phyloP scores from a whole-genome alignment of 2,329 filamentous ascomycete genomes.

The Annulohypoxylon truncatum region DNA sequence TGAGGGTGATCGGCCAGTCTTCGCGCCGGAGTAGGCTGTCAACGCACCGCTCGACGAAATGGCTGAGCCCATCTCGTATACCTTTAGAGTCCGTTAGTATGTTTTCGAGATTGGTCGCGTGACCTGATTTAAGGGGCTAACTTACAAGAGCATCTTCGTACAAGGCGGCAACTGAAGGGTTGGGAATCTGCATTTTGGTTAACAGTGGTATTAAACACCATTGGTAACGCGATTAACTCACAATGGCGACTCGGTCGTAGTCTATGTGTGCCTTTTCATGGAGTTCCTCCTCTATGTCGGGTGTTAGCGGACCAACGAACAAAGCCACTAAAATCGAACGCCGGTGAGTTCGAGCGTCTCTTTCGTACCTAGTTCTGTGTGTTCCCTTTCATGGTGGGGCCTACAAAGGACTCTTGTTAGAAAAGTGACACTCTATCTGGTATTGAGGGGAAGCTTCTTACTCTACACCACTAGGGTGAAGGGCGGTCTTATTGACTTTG shows the following conservation, averaged over 20 bases:
- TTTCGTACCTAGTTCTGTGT: constrained; percentile 86
- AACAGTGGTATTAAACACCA: constrained; percentile 27
- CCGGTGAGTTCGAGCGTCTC: constrained; percentile 1
- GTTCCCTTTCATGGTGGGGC: constrained; percentile 75
- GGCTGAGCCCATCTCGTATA: constrained; percentile 95
- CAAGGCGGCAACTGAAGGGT: constrained; percentile 92
- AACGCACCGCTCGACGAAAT: constrained; percentile 96
- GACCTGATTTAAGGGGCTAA: constrained; percentile 13
- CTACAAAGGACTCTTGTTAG: constrained; percentile 59
- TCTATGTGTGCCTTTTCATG: constrained; percentile 99
- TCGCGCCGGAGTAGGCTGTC: constrained; percentile 96
- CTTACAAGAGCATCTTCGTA: constrained; percentile 96
- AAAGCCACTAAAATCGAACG: not conserved
- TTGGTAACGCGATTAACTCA: constrained; percentile 68
- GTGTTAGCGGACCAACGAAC: constrained; percentile 33
- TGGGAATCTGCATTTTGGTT: constrained; percentile 70
- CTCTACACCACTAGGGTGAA: constrained; percentile 92
- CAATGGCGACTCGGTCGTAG: constrained; percentile 98
- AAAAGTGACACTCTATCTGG: constrained; percentile 31
- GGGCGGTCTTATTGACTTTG: constrained; percentile 87
- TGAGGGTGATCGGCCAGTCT: constrained; percentile 95
- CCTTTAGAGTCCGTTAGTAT: constrained; percentile 46
- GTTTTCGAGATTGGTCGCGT: constrained; percentile 25
- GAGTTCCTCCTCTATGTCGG: constrained; percentile 80
- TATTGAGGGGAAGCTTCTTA: constrained; percentile 62